Conservation (phyloP, 495 filamentous ascomycete genomes). For the Podospora didyma region DNA sequence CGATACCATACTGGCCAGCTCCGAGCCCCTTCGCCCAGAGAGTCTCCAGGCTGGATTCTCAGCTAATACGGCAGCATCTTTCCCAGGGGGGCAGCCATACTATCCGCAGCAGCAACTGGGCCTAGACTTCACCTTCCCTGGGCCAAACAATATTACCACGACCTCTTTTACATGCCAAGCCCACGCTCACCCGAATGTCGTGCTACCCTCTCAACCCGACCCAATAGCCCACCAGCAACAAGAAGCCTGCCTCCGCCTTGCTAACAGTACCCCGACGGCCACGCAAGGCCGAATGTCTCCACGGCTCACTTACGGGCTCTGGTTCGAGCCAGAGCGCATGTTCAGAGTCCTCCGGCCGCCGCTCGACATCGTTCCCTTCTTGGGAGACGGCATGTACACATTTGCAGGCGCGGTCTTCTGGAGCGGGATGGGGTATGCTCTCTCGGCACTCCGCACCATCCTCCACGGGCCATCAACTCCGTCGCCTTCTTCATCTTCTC, state of each 20-base stretch:
- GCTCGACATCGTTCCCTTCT: slow-evolving; percentile 9
- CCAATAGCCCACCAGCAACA: neutral
- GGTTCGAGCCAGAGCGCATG: slow-evolving; percentile 13
- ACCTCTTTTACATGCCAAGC: neutral
- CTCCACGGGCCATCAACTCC: no score
- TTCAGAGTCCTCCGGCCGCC: slow-evolving; percentile 11
- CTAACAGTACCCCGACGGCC: no score
- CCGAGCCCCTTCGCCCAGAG: no score
- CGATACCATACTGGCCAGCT: no score
- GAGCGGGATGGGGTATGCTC: slow-evolving; percentile 6
- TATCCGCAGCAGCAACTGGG: no score
- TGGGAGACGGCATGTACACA: slow-evolving; percentile 10
- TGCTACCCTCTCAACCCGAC: neutral
- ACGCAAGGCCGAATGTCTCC: slow-evolving; percentile 6
- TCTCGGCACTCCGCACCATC: neutral
- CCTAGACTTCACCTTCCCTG: neutral
- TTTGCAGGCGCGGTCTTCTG: slow-evolving; percentile 11
- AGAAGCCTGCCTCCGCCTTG: neutral
- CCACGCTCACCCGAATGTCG: neutral
- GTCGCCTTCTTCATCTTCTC: no score
- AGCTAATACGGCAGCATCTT: no score
- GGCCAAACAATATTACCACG: neutral
- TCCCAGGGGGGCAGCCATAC: no score
- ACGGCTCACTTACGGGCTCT: slow-evolving; percentile 12
- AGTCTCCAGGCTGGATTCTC: no score